These are phyloP conservation scores for Setaria italica DNA, from an alignment of 202 grass and related monocot genomes.

Conservation along the genomic window DNA sequence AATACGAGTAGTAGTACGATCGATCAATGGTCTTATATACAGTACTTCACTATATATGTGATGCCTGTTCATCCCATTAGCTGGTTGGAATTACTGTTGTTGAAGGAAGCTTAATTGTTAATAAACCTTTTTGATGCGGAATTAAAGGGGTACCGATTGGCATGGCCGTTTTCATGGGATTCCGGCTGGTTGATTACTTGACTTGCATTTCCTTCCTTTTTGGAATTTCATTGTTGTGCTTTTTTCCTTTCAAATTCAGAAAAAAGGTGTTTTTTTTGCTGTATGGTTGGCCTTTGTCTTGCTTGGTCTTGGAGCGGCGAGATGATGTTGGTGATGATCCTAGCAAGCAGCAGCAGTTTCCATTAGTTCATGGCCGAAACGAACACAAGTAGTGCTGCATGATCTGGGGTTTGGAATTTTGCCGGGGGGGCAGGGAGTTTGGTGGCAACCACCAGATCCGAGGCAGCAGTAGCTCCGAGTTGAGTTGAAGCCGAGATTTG, in stretches of 20 bases:
- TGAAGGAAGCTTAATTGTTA: slow-evolving; percentile 31
- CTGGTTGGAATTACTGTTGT: background rate
- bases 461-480: background rate
- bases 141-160: background rate
- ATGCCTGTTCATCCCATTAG: slow-evolving; percentile 24
- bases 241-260: background rate
- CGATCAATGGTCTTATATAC: background rate
- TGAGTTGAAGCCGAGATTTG: slow-evolving; percentile 37
- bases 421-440: slow-evolving; percentile 19
- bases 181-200: background rate
- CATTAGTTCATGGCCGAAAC: background rate
- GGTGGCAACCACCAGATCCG: slow-evolving; percentile 51
- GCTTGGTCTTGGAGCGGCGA: background rate
- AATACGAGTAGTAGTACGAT: background rate
- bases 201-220: background rate
- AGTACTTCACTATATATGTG: background rate
- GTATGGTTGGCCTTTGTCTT: background rate
- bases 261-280: background rate
- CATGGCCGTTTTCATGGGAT: background rate
- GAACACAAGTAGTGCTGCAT: background rate
- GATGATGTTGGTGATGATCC: background rate
- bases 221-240: background rate
- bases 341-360: background rate
- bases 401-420: slow-evolving; percentile 31
- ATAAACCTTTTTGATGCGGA: slow-evolving; percentile 14